These are phyloP conservation scores for Houttuynia cordata DNA, from an alignment of 164 flowering plant genomes.

Conservation along the genomic window DNA sequence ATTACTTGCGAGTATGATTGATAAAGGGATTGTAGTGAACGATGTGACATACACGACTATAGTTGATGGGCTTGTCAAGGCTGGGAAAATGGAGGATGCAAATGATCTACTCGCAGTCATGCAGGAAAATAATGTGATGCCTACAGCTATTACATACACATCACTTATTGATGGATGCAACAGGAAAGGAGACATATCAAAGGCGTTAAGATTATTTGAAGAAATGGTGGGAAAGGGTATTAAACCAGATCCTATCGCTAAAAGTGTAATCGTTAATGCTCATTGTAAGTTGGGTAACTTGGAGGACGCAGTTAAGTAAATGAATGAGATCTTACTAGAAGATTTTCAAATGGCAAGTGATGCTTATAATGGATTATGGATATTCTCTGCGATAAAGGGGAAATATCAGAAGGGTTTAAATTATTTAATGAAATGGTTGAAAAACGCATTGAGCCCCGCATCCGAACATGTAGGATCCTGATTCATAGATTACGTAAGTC, in stretches of 20 bases:
- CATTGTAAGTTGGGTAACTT: constrained; percentile 27
- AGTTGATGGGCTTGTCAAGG: constrained; percentile 45
- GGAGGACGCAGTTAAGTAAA: constrained; percentile 27
- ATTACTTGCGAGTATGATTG: constrained; percentile 34
- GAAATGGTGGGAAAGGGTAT: constrained; percentile 45
- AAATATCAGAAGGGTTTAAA: constrained; percentile 17
- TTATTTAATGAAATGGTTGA: constrained; percentile 27
- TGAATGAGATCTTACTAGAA: constrained; percentile 30
- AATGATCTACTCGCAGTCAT: constrained; percentile 35
- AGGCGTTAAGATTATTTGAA: constrained; percentile 38
- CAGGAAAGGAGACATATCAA: constrained; percentile 21
- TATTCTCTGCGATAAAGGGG: constrained; percentile 22
- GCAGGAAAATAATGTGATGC: constrained; percentile 40
- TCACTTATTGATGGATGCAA: constrained; percentile 46
- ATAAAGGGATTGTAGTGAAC: constrained; percentile 31
- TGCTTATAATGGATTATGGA: constrained; percentile 20
- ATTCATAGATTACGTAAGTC: constrained; percentile 14
- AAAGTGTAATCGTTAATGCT: constrained; percentile 27
- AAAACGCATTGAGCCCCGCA: constrained; percentile 21
- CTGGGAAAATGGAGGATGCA: constrained; percentile 42
- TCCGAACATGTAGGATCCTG: constrained; percentile 21
- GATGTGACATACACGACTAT: constrained; percentile 55
- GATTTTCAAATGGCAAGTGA: constrained; percentile 17
- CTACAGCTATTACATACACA: constrained; percentile 44
- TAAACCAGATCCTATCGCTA: constrained; percentile 35